Conservation (phyloP, 2,329 filamentous ascomycete genomes). For the Colletotrichum sp. region DNA sequence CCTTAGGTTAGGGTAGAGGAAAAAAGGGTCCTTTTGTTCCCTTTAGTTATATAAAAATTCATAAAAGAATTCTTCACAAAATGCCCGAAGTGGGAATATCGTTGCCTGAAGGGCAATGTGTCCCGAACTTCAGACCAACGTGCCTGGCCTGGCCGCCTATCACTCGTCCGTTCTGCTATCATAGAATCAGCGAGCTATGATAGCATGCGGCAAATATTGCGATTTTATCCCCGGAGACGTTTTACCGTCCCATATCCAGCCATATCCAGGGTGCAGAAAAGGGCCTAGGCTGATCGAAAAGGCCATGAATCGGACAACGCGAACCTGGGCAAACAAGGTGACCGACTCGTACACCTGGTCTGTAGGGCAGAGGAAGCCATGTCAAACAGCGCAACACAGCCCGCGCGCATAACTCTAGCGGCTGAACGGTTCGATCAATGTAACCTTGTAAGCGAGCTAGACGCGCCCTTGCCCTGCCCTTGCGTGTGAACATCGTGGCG, state of each 20-base stretch:
- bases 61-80: no score
- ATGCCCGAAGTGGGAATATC: constrained; percentile 1
- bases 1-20: no score
- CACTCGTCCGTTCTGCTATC: background rate
- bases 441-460: constrained; percentile 14
- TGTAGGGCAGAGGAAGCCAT: background rate
- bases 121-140: background rate
- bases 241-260: background rate
- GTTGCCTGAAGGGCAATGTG: background rate
- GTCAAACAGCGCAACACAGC: background rate
- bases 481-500: background rate
- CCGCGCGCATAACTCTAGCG: background rate
- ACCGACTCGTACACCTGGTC: background rate
- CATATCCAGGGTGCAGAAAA: background rate
- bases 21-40: no score
- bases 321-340: background rate
- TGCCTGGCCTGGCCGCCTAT: background rate
- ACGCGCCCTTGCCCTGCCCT: background rate
- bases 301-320: background rate
- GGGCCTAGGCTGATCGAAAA: background rate
- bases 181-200: background rate
- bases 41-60: no score
- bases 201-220: background rate
- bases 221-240: background rate
- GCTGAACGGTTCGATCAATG: background rate